Evolutionary conservation across 2,329 filamentous ascomycete genomes (phyloP), one percentile per base, ranked within the genome.

Genomic region (Arthrobotrys entomopaga): DNA sequence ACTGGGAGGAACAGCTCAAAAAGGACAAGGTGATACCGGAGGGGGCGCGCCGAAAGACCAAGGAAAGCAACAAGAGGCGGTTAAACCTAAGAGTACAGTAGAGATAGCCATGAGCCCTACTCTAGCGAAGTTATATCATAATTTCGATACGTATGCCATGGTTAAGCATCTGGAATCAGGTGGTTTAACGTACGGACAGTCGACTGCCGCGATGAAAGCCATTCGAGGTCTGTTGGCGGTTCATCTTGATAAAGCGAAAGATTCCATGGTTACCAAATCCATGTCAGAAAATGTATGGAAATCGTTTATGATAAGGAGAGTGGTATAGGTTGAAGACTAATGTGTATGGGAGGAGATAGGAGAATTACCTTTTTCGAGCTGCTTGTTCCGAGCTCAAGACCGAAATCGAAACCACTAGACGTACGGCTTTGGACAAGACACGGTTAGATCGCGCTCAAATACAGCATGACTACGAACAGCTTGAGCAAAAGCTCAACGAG

Each of bases 401-500:
- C 22, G 95, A 97, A 80, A 88, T 98, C 16, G 89, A 88, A 77
- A 92, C 93, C 76, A 89, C 89, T 64, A 86, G 92, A 22, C 89
- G 90, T 77, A 85, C 88, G 0, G 89, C 91, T 77, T 89, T 93
- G 76, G 93, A 97, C 81, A 87, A 89, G 72, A 90, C 92, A 83
- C 87, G 93, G 40, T 89, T 92, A 77, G 91, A 97, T 80, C 86
- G 95, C 46, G 92, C 90, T 2, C 88, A 93, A 56, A 82, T 99
- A 77, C 93, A 97, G 83, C 93, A 97, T 81, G 95, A 98, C 81
- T 89, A 93, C n/a, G 95, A 99, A 81, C 96, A 97, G 16, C 81
- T 97, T 64, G 89, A 87, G 65, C 95, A 98, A 83, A 87, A 89
- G 54, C 84, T 97, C 70, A 91, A 89, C 38, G 93, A 97, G 81